Conservation (phyloP, 1,284 basidiomycete species). For the Ganoderma lingzhi region DNA sequence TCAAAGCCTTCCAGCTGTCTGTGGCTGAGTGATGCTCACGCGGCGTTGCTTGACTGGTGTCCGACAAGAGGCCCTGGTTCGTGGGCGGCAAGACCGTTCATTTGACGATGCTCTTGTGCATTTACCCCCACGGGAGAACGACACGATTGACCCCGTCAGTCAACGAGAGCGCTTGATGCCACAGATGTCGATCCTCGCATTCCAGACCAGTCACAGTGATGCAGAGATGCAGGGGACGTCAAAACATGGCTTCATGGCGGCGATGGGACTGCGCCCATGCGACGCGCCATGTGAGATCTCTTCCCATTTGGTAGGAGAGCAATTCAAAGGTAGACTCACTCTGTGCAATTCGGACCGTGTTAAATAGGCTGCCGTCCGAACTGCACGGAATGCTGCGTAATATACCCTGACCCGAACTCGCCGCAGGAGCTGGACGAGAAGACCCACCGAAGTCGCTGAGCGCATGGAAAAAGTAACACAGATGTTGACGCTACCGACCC, state of each 20-base stretch:
- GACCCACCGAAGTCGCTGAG: too few relatives aligned
- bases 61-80: slow-evolving; percentile 8
- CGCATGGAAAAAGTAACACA: neutral
- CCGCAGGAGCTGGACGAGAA: neutral
- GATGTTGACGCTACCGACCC: neutral
- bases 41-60: slow-evolving; percentile 14
- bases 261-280: neutral
- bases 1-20: slow-evolving; percentile 10
- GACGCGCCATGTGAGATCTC: neutral
- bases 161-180: slow-evolving; percentile 16
- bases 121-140: neutral
- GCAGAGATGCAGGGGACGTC: slow-evolving; percentile 3
- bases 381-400: slow-evolving; percentile 8
- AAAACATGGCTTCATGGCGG: neutral
- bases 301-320: neutral
- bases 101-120: slow-evolving; percentile 1
- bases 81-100: slow-evolving; percentile 6
- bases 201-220: neutral
- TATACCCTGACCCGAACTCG: slow-evolving; percentile 5
- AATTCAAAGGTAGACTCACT: neutral
- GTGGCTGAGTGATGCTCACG: neutral
- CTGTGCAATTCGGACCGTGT: slow-evolving; percentile 3
- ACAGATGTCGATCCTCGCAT: neutral
- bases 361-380: neutral
- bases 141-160: slow-evolving; percentile 24